Evolutionary conservation across 2,329 filamentous ascomycete species (phyloP), one percentile per base, ranked within the genome.

Genomic region (Sporothrix pallida): DNA sequence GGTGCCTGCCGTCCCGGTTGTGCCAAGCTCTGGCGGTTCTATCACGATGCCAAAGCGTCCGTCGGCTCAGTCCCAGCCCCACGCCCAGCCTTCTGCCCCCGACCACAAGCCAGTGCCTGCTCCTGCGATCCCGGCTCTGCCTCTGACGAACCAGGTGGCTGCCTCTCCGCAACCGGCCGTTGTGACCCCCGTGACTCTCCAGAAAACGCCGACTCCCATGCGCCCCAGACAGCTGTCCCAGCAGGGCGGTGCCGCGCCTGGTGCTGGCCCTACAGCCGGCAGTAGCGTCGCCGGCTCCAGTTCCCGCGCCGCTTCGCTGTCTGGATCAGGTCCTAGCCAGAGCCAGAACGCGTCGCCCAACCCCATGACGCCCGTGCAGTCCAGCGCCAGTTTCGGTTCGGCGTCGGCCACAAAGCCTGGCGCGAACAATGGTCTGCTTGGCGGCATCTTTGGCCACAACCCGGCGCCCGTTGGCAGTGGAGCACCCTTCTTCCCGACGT

Each of bases 191-290:
- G 42, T 48, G 3, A 26, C 62, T 15, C n/a, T 67, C 10, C 67
- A 94, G 13, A 97, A 97, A 81, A 91, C 91, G 23, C 90, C 94
- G 5, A 95, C 93, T 13, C 93, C 94, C 9, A 91, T 90, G 76
- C 92, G 92, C 75, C 88, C 90, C 52, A 90, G 93, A 72, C 93
- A 95, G 75, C 83, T 89, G 65, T 96, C 94, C 9, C 93, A 97
- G 76, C 94, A 96, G 80, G 92, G 91, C 31, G 90, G 89, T 10
- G 89, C 23, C 6, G 63, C 2, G 1, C 5, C 20, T 6, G 5
- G 20, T 15, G 12, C 63, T 15, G 31, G 31, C 31, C 10, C 23
- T 1, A 10, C 60, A 6, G 17, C 15, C 3, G 23, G 20, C 42
- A 20, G 91, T 79, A 86, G 56, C 80, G 91, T 91, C 37, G 90